Base-by-base conservation (phyloP, 352 stramenopile genomes). In the Globisporangium orthogonon region DNA sequence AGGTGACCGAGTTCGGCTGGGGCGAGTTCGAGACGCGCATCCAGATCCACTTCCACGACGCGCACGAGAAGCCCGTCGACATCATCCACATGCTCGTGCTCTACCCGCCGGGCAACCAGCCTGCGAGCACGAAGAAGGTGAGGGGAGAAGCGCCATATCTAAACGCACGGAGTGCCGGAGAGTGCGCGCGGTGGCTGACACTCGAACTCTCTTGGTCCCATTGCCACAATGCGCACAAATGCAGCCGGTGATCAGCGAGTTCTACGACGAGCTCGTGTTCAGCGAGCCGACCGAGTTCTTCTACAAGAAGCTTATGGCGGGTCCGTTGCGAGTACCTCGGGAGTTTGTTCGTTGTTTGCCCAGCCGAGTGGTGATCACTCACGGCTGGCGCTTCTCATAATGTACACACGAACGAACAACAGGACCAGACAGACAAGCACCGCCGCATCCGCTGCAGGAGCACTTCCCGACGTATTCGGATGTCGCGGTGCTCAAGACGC, bases 231-330 rank as follows among this genome's bases (percentile, higher is more conserved):
- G 44, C 23, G 23, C 23, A 23, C 23, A 23, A 23, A 23, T 41
- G n/a, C 59, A 96, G 80, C 92, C 94, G 2, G 95, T 98, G 14
- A 81, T 99, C 30, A 86, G 83, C 37, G 96, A 99, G 74, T 95
- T 91, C 56, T 99, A 98, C 77, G 95, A 99, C 66, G 96, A 99
- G 70, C 86, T 98, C 4, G 94, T 99, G n/a, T 98, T 98, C 73
- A 98, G 96, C 29, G 91, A 99, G 78, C 96, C 96, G 46, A 95
- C 83, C 37, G 91, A 98, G 70, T 90, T 89, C 50, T 98, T 98
- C 68, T 98, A 97, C 81, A 89, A 96, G 65, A 86, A 95, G 58
- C 68, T 99, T 31, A 85, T 95, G 68, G 73, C 69, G 55, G 62
- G 66, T 83, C 44, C 30, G 65, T 46, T 37, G 29, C 35, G 7